A percentile compares a stretch with the other conserved stretches of the same genome.
Conservation (phyloP, 2,329 filamentous ascomycete species). For the Xylaria sp. region DNA sequence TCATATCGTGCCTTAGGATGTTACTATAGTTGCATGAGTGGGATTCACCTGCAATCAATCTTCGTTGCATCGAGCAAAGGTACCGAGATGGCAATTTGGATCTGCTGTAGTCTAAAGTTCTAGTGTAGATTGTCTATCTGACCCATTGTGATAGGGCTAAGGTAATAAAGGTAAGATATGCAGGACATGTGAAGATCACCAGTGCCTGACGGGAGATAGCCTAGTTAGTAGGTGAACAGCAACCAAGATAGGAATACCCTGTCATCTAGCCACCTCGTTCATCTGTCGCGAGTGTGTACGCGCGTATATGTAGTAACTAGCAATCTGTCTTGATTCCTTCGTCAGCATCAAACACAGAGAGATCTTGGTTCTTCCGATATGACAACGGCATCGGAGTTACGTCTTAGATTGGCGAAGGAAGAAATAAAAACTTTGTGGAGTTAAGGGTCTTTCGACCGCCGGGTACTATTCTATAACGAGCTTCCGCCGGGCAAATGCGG, state of each 20-base stretch:
- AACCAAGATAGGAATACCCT: background rate
- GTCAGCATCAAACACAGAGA: background rate
- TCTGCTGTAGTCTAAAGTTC: background rate
- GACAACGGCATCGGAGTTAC: background rate
- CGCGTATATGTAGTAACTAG: background rate
- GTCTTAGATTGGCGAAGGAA: conserved; percentile 8
- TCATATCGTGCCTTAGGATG: background rate
- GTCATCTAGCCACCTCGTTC: conserved; percentile 1
- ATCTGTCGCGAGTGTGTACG: background rate
- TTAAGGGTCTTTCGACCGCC: background rate
- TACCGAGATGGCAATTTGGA: background rate
- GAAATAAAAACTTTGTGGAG: background rate
- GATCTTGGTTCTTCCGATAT: conserved; percentile 21
- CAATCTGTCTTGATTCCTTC: background rate
- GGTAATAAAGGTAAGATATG: conserved; percentile 3
- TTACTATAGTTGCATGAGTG: conserved; percentile 2
- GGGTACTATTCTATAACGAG: background rate
- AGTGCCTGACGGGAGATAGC: conserved; percentile 5
- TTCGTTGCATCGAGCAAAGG: background rate
- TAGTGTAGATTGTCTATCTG: background rate
- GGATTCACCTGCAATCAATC: background rate
- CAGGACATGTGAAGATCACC: conserved; percentile 19
- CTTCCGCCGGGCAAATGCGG: background rate
- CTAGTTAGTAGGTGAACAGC: background rate
- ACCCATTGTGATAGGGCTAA: conserved; percentile 8